Evolutionary conservation across 1,284 basidiomycete species (phyloP), one percentile per base, ranked within the genome.

Genomic region (Uromyces viciae-fabae): DNA sequence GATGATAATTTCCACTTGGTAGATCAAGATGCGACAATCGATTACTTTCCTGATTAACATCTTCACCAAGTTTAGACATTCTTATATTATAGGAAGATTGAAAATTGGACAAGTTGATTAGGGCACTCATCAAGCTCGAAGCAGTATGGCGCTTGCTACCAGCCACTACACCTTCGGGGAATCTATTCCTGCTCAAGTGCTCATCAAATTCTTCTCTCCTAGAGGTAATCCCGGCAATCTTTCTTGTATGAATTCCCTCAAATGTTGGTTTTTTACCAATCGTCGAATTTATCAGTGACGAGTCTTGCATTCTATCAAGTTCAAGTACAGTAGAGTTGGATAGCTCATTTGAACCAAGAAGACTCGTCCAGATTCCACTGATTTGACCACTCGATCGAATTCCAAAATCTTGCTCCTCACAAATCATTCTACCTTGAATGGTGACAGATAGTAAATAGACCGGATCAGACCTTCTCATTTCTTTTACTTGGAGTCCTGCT

Each of bases 121-220:
- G 28, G 9, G 69, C 49, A 54, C 54, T 49, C 2, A 72, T 72
- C 19, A 72, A 31, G 49, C 54, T 72, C 31, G 69, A 72, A 11
- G 49, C 68, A 42, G 68, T 46, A 49, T 69, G 68, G 19, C 68
- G 40, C 68, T 69, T 43, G 38, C 68, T 69, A 33, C 68, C 68
- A 42, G 68, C 68, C 17, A 69, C 68, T 19, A 69, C 43, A 11
- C 68, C 68, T 22, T 43, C 40, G 19, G 46, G 46, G 11, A 22
- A 22, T 11, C 46, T 49, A 11, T 49, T 49, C 46, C n/a, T n/a
- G n/a, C n/a, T n/a, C n/a, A n/a, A n/a, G n/a, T n/a, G n/a, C n/a
- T n/a, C n/a, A n/a, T n/a, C n/a, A n/a, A n/a, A n/a, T n/a, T n/a
- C n/a, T n/a, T n/a, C n/a, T n/a, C n/a, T n/a, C n/a, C n/a, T n/a